Conservation (phyloP, 1,139 yeast genomes). For the Wickerhamomyces sp. region DNA sequence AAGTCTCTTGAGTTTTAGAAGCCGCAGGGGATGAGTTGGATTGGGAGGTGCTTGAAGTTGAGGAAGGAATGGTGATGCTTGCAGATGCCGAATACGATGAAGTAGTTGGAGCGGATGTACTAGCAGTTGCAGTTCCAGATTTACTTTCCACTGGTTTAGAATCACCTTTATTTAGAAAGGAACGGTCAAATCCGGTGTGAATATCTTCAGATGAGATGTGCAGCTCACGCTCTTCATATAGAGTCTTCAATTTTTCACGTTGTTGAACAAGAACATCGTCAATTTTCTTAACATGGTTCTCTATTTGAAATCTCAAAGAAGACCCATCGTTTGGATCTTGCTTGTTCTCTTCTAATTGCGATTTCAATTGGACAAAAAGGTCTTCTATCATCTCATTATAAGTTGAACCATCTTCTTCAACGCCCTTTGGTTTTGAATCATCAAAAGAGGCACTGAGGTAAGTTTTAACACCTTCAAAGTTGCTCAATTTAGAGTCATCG, state of each 20-base stretch:
- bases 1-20: slow-evolving; percentile 5
- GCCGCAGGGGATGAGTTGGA: neutral
- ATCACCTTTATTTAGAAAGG: slow-evolving; percentile 61
- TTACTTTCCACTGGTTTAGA: too few species aligned
- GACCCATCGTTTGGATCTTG: slow-evolving; percentile 38
- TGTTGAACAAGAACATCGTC: slow-evolving; percentile 59
- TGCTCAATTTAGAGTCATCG: slow-evolving; percentile 38
- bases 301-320: slow-evolving; percentile 38
- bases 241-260: slow-evolving; percentile 54
- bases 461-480: slow-evolving; percentile 36
- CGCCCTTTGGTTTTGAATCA: slow-evolving; percentile 57
- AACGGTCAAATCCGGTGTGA: slow-evolving; percentile 90
- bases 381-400: slow-evolving; percentile 94
- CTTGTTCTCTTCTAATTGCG: slow-evolving; percentile 51
- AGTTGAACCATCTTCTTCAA: slow-evolving; percentile 64
- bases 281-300: slow-evolving; percentile 65
- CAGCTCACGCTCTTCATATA: slow-evolving; percentile 64
- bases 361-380: slow-evolving; percentile 64
- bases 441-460: slow-evolving; percentile 51
- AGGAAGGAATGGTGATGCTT: neutral
- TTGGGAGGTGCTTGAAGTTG: slow-evolving; percentile 5
- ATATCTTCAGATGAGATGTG: slow-evolving; percentile 89
- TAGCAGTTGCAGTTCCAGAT: neutral
- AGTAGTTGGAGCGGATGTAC: slow-evolving; percentile 9
- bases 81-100: too few species aligned